phyloP scores from a whole-genome alignment of 305 asterid genomes.

The Fraxinus greggii region DNA sequence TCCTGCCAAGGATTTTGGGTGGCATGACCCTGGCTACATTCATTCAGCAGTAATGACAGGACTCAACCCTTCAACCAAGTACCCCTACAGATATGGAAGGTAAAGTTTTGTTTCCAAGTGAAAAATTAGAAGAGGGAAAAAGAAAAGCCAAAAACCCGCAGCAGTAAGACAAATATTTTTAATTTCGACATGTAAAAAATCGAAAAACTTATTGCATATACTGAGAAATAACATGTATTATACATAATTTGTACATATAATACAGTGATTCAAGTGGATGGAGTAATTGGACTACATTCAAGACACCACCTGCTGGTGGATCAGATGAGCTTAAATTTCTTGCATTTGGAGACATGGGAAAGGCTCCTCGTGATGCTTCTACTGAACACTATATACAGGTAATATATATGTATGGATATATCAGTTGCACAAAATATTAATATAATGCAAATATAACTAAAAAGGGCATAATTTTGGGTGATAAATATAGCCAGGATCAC shows the following conservation, averaged over 20 bases:
- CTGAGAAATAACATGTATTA: neutral
- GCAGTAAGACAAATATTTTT: neutral
- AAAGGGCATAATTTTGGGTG: neutral
- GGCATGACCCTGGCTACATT: constrained; percentile 92
- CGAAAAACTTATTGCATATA: neutral
- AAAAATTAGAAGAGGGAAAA: neutral
- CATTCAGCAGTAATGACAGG: constrained; percentile 71
- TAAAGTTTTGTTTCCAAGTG: constrained; percentile 14
- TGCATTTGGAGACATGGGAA: constrained; percentile 92
- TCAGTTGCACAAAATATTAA: neutral
- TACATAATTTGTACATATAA: neutral
- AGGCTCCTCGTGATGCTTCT: constrained; percentile 79
- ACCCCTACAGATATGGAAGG: constrained; percentile 84
- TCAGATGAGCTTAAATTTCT: constrained; percentile 51
- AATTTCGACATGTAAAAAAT: neutral
- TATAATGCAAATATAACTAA: neutral
- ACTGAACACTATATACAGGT: constrained; percentile 81
- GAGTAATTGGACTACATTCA: constrained; percentile 55
- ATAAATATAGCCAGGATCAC: constrained; percentile 62
- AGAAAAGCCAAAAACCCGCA: neutral
- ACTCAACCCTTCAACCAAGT: constrained; percentile 56
- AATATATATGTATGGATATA: neutral
- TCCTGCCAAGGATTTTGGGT: constrained; percentile 81
- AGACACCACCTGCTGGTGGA: constrained; percentile 73
- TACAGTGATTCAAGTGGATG: constrained; percentile 69